Percentiles rank a stretch among this genome's conserved stretches.
These are phyloP conservation scores for Mrakia blollopis DNA, from an alignment of 768 basidiomycete species.

Conservation along the genomic window DNA sequence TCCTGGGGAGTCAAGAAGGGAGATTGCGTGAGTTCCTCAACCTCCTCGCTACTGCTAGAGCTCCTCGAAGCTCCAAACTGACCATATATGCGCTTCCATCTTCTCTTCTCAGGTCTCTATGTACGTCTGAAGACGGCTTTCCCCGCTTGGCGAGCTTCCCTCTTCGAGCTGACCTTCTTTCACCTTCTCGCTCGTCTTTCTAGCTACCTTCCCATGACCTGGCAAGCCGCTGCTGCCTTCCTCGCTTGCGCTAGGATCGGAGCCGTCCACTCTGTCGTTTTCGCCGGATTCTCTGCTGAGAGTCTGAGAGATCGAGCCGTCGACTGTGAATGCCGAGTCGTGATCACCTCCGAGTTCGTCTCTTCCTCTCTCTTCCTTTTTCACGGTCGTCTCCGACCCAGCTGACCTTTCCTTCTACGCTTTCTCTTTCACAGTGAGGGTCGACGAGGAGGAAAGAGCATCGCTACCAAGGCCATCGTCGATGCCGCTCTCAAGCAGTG, in stretches of 20 bases:
- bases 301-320: conserved; percentile 84
- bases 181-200: conserved; percentile 54
- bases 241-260: conserved; percentile 96
- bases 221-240: conserved; percentile 94
- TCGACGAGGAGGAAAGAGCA: conserved; percentile 83
- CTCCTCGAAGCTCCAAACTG: conserved; percentile 28
- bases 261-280: conserved; percentile 93
- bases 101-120: neutral
- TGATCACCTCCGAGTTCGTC: conserved; percentile 76
- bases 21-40: conserved; percentile 51
- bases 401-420: neutral
- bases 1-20: conserved; percentile 87
- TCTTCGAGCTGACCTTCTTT: neutral
- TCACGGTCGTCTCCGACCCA: neutral
- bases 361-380: neutral
- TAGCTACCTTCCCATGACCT: conserved; percentile 84
- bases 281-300: conserved; percentile 94
- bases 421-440: conserved; percentile 56
- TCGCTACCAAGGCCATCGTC: conserved; percentile 83
- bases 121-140: neutral
- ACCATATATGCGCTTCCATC: conserved; percentile 41
- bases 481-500: conserved; percentile 82
- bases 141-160: neutral
- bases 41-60: neutral
- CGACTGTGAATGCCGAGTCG: conserved; percentile 82